Conservation (phyloP, 2,329 filamentous ascomycete genomes). For the Aureobasidium sp. region DNA sequence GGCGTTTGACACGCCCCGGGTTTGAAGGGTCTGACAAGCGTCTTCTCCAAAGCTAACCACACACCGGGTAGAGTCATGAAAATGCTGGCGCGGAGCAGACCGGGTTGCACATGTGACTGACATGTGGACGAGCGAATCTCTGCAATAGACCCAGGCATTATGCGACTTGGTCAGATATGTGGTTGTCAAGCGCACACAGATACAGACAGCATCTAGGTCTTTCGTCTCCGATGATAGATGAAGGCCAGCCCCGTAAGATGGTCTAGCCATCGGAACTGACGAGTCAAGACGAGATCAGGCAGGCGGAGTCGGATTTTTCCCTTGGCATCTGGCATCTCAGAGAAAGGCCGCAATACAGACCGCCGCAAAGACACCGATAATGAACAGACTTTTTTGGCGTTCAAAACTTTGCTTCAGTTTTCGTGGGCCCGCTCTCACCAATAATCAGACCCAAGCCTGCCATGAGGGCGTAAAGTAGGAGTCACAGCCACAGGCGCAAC, state of each 20-base stretch:
- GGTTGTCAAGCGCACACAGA: background rate
- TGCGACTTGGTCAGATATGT: background rate
- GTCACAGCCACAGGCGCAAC: constrained; percentile 5
- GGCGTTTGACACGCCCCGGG: background rate
- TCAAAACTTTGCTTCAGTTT: background rate
- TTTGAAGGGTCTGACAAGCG: background rate
- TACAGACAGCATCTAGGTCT: background rate
- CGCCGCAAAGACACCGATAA: constrained; percentile 4
- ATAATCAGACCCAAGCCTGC: background rate
- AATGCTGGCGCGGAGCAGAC: background rate
- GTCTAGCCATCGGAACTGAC: background rate
- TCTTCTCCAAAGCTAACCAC: constrained; percentile 2
- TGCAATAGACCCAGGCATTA: background rate
- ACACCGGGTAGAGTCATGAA: constrained; percentile 7
- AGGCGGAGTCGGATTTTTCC: background rate
- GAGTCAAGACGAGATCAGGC: constrained; percentile 2
- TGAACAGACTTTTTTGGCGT: constrained; percentile 9
- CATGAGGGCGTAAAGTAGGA: constrained; percentile 3
- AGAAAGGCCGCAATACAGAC: background rate
- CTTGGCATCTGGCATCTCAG: background rate
- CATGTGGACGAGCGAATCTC: background rate
- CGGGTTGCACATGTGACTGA: background rate
- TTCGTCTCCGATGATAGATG: background rate
- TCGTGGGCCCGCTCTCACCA: constrained; percentile 6
- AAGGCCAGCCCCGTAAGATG: background rate